Evolutionary conservation across 108 stramenopile species (phyloP).

Genomic region (Nannochloropsis salina): DNA sequence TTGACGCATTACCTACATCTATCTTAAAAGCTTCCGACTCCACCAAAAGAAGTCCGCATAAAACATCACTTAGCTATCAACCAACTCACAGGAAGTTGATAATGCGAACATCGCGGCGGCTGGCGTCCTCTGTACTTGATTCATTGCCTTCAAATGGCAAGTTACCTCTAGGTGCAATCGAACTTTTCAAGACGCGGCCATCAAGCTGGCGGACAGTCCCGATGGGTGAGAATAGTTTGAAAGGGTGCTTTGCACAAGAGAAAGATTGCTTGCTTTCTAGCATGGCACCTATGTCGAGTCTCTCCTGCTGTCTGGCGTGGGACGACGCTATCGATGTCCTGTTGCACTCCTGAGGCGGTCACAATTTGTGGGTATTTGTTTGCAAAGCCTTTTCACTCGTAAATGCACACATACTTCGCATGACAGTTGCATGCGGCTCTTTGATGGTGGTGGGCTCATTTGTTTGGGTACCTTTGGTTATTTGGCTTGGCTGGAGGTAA

Average conservation of each 20-base stretch:
- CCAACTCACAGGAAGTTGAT: not conserved
- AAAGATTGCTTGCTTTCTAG: too few relatives aligned
- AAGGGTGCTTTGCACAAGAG: not conserved
- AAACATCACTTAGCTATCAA: too few relatives aligned
- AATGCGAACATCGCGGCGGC: not conserved
- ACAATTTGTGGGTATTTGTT: not conserved
- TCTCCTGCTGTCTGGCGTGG: too few relatives aligned
- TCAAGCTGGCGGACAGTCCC: not conserved
- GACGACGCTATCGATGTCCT: not conserved
- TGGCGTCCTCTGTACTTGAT: not conserved
- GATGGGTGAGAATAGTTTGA: conserved; percentile 9
- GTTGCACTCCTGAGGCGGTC: not conserved
- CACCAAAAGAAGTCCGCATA: too few relatives aligned
- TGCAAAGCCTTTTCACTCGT: not conserved
- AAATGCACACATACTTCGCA: not conserved
- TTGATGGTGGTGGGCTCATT: conserved; percentile 1
- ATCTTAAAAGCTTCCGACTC: too few relatives aligned
- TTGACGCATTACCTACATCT: too few relatives aligned
- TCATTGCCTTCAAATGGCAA: not conserved
- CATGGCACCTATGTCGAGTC: too few relatives aligned
- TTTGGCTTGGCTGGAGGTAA: not conserved
- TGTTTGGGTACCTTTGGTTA: conserved; percentile 14
- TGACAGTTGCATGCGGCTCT: not conserved
- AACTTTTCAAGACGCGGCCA: not conserved
- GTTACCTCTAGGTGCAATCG: not conserved